Conservation (phyloP, 2,329 filamentous ascomycete species). For the Alternaria arborescens region DNA sequence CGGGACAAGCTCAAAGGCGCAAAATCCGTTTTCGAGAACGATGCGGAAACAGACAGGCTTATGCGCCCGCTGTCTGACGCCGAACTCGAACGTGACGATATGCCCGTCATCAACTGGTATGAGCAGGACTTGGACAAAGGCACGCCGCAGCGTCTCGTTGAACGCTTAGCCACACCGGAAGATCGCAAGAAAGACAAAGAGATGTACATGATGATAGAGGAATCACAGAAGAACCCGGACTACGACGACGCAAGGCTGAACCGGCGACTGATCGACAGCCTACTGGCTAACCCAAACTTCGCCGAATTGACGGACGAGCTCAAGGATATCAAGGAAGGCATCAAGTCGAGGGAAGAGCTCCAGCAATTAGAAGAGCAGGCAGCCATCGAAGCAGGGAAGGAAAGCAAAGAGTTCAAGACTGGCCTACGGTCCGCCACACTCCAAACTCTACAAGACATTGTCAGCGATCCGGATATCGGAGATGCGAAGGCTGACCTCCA, state of each 20-base stretch:
- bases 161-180: conserved; percentile 34
- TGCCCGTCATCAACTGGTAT: conserved; percentile 37
- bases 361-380: conserved; percentile 18
- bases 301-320: conserved; percentile 39
- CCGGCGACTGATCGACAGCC: conserved; percentile 35
- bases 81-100: conserved; percentile 31
- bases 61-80: conserved; percentile 29
- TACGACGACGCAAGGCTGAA: conserved; percentile 42
- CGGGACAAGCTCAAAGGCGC: conserved; percentile 10
- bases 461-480: conserved; percentile 41
- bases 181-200: conserved; percentile 35
- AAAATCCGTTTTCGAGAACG: conserved; percentile 10
- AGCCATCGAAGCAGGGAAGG: conserved; percentile 22
- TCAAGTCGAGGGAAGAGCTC: conserved; percentile 31
- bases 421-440: conserved; percentile 29
- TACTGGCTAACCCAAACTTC: conserved; percentile 44
- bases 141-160: conserved; percentile 33
- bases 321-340: conserved; percentile 35
- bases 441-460: conserved; percentile 34
- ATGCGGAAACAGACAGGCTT: conserved; percentile 14
- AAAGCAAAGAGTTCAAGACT: conserved; percentile 27
- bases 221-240: conserved; percentile 35
- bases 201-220: conserved; percentile 34
- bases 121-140: conserved; percentile 41
- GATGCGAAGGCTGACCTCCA: conserved; percentile 33